Percentiles rank a stretch among this genome's conserved stretches.
Evolutionary conservation across 164 flowering plant genomes (phyloP).

Genomic region (Kalanchoe fedtschenkoi): DNA sequence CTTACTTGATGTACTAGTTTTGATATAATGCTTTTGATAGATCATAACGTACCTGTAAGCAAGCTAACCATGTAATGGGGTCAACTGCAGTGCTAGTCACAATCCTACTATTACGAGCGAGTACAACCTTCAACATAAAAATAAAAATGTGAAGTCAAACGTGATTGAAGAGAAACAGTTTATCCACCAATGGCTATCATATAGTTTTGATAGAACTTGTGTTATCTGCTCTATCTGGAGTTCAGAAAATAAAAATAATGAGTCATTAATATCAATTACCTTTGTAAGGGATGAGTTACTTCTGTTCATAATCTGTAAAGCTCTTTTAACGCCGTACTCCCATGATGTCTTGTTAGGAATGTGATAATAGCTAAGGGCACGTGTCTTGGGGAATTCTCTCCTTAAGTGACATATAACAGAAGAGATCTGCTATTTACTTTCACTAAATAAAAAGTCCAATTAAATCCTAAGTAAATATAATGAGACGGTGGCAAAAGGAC

Average conservation of each 20-base stretch:
- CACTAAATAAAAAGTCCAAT: not conserved
- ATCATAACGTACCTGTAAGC: slow-evolving; percentile 48
- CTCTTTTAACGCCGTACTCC: slow-evolving; percentile 59
- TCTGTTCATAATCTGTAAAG: slow-evolving; percentile 49
- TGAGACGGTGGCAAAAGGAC: slow-evolving; percentile 16
- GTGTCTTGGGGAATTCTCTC: slow-evolving; percentile 30
- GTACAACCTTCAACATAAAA: slow-evolving; percentile 50
- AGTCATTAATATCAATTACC: slow-evolving; percentile 26
- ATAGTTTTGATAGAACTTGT: not conserved
- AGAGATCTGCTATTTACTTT: slow-evolving; percentile 41
- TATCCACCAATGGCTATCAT: not conserved
- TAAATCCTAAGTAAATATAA: not conserved
- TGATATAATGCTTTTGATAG: not conserved
- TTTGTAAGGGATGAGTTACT: slow-evolving; percentile 48
- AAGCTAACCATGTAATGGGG: slow-evolving; percentile 68
- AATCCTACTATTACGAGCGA: slow-evolving; percentile 77
- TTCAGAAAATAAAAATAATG: no score
- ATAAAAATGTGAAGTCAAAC: not conserved
- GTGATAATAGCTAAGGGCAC: slow-evolving; percentile 40
- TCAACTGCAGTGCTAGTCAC: slow-evolving; percentile 51
- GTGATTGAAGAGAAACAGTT: not conserved
- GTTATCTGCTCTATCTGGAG: not conserved
- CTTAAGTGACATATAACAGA: slow-evolving; percentile 23
- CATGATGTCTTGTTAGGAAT: slow-evolving; percentile 48
- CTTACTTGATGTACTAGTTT: not conserved